Base-by-base conservation (phyloP, 208 protist species). In the Leishmania lainsoni region DNA sequence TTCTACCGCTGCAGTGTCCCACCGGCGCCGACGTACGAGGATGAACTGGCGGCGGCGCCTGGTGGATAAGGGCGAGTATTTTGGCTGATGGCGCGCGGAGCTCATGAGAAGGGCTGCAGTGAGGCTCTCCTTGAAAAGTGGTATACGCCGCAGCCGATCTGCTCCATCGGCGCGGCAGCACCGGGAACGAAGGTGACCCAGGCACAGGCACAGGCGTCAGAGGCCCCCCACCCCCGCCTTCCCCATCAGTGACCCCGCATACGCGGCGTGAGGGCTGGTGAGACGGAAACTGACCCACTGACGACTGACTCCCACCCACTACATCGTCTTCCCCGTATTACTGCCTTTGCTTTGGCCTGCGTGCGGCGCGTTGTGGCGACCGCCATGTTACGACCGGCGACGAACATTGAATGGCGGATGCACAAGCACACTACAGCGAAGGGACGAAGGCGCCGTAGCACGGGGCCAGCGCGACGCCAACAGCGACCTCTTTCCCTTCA, bases 71-170 rank as follows among this genome's bases (percentile, higher is more conserved):
- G 74, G 74, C 4, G 80, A 74, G 10, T 79, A 69, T 45, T 79
- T 83, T 26, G 74, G 79, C 56, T 83, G 80, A 74, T 83, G 80
- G 80, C 39, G 42, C 9, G 80, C 80, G 66, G 71, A 69, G 72
- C 29, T 14, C 17, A 66, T 83, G 35, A 35, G 66, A 65, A 78
- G 52, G 80, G 75, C 14, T 75, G 63, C 17, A 74, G 80, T 5
- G 65, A 14, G 6, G 42, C 74, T 16, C 79, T 83, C 52, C 12
- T 83, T 22, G 61, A 8, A 9, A 79, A 52, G 14, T 10, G 75
- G 51, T 58, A 79, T 74, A n/a, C 10, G 49, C 74, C 61, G 14
- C 80, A 83, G 52, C 80, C 80, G 5, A 71, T 83, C 32, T 83
- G 80, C 66, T 58, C 63, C 22, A 79, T 79, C 61, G 79, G 80